Evolutionary conservation across 345 rosid genomes (phyloP).

Genomic region (Kernera saxatilis): DNA sequence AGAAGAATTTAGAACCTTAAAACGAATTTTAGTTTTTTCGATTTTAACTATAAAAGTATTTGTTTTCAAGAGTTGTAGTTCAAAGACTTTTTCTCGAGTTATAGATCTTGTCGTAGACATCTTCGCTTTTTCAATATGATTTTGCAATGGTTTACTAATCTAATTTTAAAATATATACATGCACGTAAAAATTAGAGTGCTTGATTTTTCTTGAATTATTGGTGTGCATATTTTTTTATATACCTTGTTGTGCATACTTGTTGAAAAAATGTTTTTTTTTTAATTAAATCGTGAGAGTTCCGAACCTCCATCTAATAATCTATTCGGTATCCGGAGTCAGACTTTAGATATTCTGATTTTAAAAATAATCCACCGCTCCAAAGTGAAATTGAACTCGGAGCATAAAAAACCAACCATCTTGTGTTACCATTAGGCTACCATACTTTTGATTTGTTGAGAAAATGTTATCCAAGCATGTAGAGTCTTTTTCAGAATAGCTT

Average conservation of each 20-base stretch:
- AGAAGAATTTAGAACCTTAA: background rate
- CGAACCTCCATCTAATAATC: too few relatives aligned
- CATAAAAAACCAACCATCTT: too few relatives aligned
- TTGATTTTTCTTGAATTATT: background rate
- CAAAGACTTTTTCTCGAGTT: background rate
- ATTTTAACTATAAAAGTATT: background rate
- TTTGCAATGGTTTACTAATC: background rate
- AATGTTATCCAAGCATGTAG: background rate
- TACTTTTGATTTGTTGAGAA: too few relatives aligned
- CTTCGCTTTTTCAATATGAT: background rate
- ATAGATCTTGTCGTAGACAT: background rate
- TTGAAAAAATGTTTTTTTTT: background rate
- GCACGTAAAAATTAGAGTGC: background rate
- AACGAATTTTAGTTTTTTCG: background rate
- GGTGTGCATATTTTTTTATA: background rate
- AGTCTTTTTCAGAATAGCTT: background rate
- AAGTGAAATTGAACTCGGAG: too few relatives aligned
- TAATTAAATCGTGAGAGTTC: too few relatives aligned
- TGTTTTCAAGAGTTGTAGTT: background rate
- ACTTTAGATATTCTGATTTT: too few relatives aligned
- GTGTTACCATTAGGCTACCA: too few relatives aligned
- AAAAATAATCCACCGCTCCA: too few relatives aligned
- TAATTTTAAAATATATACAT: background rate
- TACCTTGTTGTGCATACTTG: background rate
- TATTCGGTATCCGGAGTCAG: too few relatives aligned